phyloP scores from a whole-genome alignment of 805 yeast species.

The Ogataea corticis region DNA sequence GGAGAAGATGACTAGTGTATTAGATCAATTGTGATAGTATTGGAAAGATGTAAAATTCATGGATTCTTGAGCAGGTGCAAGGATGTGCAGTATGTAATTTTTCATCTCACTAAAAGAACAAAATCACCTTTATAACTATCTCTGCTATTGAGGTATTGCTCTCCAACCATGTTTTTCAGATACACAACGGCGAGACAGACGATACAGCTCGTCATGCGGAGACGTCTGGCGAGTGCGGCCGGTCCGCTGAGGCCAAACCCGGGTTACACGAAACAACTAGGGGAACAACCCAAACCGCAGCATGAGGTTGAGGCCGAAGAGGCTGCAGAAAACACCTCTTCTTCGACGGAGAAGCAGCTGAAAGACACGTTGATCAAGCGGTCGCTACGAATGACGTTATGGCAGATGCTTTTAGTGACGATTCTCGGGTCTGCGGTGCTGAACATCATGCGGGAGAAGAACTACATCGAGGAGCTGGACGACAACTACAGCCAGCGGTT shows the following conservation, averaged over 20 bases:
- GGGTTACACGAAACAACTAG: slow-evolving; percentile 26
- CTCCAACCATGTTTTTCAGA: not conserved
- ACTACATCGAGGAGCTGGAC: slow-evolving; percentile 42
- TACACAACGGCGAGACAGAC: not conserved
- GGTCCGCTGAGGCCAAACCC: slow-evolving; percentile 22
- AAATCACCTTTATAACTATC: too few relatives aligned
- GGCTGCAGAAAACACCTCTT: slow-evolving; percentile 10
- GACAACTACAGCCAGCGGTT: slow-evolving; percentile 42
- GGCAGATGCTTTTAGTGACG: slow-evolving; percentile 34
- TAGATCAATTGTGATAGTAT: too few relatives aligned
- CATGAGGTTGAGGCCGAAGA: slow-evolving; percentile 9
- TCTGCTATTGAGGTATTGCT: too few relatives aligned
- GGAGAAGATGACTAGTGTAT: not conserved
- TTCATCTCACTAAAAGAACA: too few relatives aligned
- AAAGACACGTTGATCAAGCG: slow-evolving; percentile 27
- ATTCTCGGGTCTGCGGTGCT: slow-evolving; percentile 43
- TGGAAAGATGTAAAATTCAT: too few relatives aligned
- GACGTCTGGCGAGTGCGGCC: slow-evolving; percentile 2
- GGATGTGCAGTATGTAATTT: too few relatives aligned
- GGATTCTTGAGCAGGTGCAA: too few relatives aligned
- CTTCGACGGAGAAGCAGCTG: slow-evolving; percentile 23
- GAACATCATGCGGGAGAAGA: slow-evolving; percentile 47
- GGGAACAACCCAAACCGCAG: slow-evolving; percentile 30
- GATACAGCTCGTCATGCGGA: not conserved
- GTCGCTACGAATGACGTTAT: slow-evolving; percentile 34